phyloP scores from a whole-genome alignment of 352 stramenopile species.

The Aphanomyces euteiches region DNA sequence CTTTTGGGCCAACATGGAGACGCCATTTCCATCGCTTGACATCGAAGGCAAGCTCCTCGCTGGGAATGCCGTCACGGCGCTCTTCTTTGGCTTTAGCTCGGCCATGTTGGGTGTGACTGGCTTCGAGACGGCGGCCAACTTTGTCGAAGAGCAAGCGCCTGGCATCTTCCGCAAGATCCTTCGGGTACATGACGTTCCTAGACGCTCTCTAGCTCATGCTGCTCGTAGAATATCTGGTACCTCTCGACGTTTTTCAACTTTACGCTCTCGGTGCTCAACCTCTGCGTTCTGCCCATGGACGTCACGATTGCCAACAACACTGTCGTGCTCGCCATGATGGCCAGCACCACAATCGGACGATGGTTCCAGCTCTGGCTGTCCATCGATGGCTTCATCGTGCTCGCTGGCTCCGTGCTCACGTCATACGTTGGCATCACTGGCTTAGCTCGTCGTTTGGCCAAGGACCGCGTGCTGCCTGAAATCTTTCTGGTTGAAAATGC shows the following conservation, averaged over 20 bases:
- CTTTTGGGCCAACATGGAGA: constrained; percentile 54
- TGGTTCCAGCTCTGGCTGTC: constrained; percentile 59
- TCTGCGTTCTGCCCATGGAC: constrained; percentile 71
- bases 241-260: constrained; percentile 83
- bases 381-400: constrained; percentile 82
- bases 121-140: constrained; percentile 81
- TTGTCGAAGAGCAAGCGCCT: constrained; percentile 75
- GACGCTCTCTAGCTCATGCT: neutral
- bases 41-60: constrained; percentile 35
- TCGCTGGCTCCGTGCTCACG: constrained; percentile 78
- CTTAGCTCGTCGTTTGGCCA: constrained; percentile 71
- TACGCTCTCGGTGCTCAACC: constrained; percentile 51
- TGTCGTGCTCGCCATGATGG: constrained; percentile 67
- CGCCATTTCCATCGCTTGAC: constrained; percentile 40
- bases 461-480: constrained; percentile 61
- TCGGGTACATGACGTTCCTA: neutral
- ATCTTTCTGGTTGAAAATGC: constrained; percentile 55
- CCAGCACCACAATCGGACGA: constrained; percentile 36
- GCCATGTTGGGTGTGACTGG: constrained; percentile 80
- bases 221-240: constrained; percentile 57
- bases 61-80: constrained; percentile 36
- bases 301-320: constrained; percentile 61
- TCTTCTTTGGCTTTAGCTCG: constrained; percentile 56
- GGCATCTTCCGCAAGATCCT: constrained; percentile 56
- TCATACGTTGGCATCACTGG: constrained; percentile 81